Base-by-base conservation (phyloP, 2,329 filamentous ascomycete genomes). In the Domatiomyces catenatus region DNA sequence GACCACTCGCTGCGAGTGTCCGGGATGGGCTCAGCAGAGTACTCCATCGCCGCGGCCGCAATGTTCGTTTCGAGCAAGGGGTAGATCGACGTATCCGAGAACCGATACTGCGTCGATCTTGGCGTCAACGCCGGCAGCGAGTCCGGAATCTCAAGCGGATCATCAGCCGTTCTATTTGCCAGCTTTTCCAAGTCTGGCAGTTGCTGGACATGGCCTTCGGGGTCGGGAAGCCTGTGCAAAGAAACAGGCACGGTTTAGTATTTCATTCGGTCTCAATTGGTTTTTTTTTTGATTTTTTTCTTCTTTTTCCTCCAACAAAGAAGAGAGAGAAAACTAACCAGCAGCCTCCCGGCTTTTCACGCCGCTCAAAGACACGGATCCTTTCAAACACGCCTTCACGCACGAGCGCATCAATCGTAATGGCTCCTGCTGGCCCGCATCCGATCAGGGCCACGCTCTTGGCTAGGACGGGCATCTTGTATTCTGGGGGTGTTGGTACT, bases 1-100 rank as follows among this genome's bases (percentile, higher is more conserved):
- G 46, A 47, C 17, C 46, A 36, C 19, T 47, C 26, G 19, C 46
- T 47, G 10, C 46, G 28, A 15, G 28, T 36, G 5, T 18, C 76
- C 0, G 75, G 64, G 54, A 79, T 77, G 0, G 66, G 66, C 1
- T 64, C 47, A 50, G 77, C 75, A 0, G 74, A 77, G 54, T 77
- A 64, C 48, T 60, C 60, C 65, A 67, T 67, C 7, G 62, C 64
- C 18, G 65, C 62, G 20, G 62, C 64, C 5, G 64, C 63, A 1
- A 67, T 64, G 53, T 67, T 67, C 8, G 64, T 66, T 20, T 61
- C 62, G 8, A 67, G 57, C 8, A 60, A 58, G 8, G 59, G 57
- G 51, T 67, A 66, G 20, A 67, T 63, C 1, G 64, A 63, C 8
- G 64, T 67, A 48, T 55, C 60, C 18, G 60, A 58, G 42, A 59